Conservation (phyloP, 169 alveolate species). For the Eimeria maxima region DNA sequence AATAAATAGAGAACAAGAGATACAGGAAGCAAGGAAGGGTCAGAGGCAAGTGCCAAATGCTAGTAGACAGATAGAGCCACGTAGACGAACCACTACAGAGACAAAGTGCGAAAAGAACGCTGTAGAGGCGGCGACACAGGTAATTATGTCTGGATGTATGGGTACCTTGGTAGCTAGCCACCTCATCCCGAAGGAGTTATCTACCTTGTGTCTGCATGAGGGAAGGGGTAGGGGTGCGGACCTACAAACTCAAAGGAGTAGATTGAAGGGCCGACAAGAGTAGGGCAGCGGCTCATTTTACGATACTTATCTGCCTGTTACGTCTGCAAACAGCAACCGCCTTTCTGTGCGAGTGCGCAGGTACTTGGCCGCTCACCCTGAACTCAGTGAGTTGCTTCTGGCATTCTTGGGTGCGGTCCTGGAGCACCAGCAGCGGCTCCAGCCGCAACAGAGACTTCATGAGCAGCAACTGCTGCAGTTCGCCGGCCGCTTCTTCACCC, state of each 20-base stretch:
- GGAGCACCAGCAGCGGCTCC: slow-evolving; percentile 51
- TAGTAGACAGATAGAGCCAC: neutral
- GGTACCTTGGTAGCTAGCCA: neutral
- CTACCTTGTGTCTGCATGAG: neutral
- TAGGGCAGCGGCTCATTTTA: neutral
- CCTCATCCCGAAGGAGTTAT: neutral
- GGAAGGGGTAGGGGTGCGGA: neutral
- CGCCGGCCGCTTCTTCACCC: slow-evolving; percentile 35
- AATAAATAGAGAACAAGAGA: neutral
- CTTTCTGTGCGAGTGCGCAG: neutral
- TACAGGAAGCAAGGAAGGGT: neutral
- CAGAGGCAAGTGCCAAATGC: neutral
- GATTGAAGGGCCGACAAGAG: neutral
- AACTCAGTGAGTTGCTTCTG: slow-evolving; percentile 15
- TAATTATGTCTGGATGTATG: neutral
- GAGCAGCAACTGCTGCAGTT: slow-evolving; percentile 8
- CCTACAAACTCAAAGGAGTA: too few species aligned
- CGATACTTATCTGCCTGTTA: too few species aligned
- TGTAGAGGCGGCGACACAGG: neutral
- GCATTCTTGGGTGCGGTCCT: neutral
- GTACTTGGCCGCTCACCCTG: slow-evolving; percentile 1
- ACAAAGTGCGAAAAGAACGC: neutral
- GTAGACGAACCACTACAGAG: neutral
- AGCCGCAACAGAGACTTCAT: slow-evolving; percentile 9
- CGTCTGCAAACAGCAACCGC: neutral